These are phyloP conservation scores for Cyathus olla DNA, from an alignment of 1,284 basidiomycete genomes.

Conservation along the genomic window DNA sequence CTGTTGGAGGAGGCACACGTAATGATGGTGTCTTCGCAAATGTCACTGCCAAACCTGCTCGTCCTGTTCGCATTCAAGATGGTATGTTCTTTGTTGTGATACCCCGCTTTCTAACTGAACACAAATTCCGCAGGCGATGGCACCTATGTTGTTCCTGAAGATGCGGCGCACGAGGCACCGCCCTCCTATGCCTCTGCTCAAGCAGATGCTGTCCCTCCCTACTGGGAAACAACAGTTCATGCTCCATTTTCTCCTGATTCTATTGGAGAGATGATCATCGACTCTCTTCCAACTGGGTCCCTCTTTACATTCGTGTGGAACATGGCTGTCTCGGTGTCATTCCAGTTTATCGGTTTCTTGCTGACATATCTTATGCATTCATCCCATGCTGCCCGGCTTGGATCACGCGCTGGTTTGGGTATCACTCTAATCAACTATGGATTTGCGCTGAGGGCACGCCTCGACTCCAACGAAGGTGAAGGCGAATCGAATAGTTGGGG, in stretches of 20 bases:
- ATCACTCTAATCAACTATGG: conserved; percentile 97
- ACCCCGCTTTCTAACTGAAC: too few relatives aligned
- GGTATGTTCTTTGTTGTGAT: conserved; percentile 56
- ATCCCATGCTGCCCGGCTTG: conserved; percentile 95
- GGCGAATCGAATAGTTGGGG: conserved; percentile 36
- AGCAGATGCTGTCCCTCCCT: conserved; percentile 95
- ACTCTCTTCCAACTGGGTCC: conserved; percentile 81
- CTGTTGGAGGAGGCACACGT: conserved; percentile 78
- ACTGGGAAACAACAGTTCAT: conserved; percentile 98
- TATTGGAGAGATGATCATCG: conserved; percentile 80
- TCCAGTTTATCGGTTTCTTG: conserved; percentile 98
- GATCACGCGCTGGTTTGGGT: conserved; percentile 94
- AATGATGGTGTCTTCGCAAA: conserved; percentile 98
- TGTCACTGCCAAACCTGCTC: conserved; percentile 90
- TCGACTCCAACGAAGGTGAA: conserved; percentile 35
- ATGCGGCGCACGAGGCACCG: conserved; percentile 83
- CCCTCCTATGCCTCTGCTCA: conserved; percentile 93
- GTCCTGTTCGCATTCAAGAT: conserved; percentile 68
- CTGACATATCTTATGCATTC: conserved; percentile 95
- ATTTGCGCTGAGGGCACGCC: conserved; percentile 77
- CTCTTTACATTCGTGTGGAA: conserved; percentile 94
- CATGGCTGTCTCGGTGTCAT: conserved; percentile 92
- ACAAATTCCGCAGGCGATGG: conserved; percentile 67
- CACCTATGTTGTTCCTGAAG: conserved; percentile 81
- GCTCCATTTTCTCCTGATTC: conserved; percentile 72